Base-by-base conservation (phyloP, 1,284 basidiomycete genomes). In the Tylopilus sp. region DNA sequence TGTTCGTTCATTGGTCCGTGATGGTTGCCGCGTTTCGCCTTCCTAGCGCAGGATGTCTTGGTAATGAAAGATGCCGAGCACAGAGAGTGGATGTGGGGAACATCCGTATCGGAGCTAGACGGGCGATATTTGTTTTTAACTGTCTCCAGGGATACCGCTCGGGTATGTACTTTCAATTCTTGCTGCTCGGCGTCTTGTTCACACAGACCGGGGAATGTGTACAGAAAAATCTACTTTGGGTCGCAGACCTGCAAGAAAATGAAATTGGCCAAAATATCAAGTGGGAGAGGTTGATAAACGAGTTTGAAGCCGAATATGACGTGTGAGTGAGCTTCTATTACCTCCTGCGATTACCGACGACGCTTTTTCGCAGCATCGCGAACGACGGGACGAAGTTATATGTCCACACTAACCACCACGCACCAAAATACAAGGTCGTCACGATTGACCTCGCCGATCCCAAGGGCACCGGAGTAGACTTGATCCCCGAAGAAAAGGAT, bases 221-320 rank as follows among this genome's bases (percentile, higher is more conserved):
- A 44, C 56, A 89, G 85, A 83, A 82, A 78, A 83, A 86, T 59
- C 64, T 81, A n/a, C 64, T 89, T 1, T 90, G 87, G 86, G 72
- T 89, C 35, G 77, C 84, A 2, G 82, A 89, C 58, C 69, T 89
- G 10, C 62, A 78, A 40, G 69, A 76, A 44, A 74, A 79, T 47
- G 68, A 74, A 46, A 83, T 89, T 16, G 78, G 78, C 6, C 73
- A 74, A 38, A 74, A 85, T 54, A 77, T 90, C 59, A 73, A 78
- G 53, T 90, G 86, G 86, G 72, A 75, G 51, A 89, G 86, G 64
- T 54, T 90, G 19, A 69, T 86, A 31, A 66, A 87, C 59, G 73
- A 80, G 12, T 89, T 79, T 58, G 78, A 81, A 15, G 77, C 81
- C 2, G 74, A 78, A 60, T 88, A 84, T 57, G 65, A 71, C 15